Evolutionary conservation across 164 flowering plant genomes (phyloP).

Genomic region (Tinospora cordifolia): DNA sequence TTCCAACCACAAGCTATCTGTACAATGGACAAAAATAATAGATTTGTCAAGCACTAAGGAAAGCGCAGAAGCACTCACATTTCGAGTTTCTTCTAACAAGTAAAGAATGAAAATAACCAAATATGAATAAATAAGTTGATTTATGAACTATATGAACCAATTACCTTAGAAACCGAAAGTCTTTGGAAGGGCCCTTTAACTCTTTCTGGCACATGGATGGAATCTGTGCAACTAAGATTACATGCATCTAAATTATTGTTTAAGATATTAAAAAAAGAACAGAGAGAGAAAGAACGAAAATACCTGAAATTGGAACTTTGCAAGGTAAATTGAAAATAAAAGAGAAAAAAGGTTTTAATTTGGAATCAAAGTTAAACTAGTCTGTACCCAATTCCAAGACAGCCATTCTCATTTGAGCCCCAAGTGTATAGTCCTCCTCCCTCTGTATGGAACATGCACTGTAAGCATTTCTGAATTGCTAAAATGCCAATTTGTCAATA

Average conservation of each 20-base stretch:
- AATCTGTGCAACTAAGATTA: slow-evolving; percentile 44
- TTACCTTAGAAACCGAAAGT: slow-evolving; percentile 54
- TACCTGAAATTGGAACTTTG: slow-evolving; percentile 4
- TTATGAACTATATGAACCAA: slow-evolving; percentile 3
- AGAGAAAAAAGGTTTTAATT: neutral
- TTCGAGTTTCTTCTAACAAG: neutral
- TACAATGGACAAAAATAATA: slow-evolving; percentile 1
- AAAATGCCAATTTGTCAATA: neutral
- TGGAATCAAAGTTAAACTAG: slow-evolving; percentile 1
- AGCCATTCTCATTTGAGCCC: slow-evolving; percentile 99
- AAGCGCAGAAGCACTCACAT: neutral
- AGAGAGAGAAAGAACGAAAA: neutral
- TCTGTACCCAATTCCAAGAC: slow-evolving; percentile 90
- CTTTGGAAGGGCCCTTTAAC: slow-evolving; percentile 67
- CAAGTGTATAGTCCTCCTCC: slow-evolving; percentile 78
- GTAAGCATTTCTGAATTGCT: neutral
- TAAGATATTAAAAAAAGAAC: neutral
- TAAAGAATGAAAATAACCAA: neutral
- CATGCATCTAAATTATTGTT: slow-evolving; percentile 11
- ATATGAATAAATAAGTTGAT: neutral
- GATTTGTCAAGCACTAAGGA: neutral
- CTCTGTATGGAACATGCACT: slow-evolving; percentile 28
- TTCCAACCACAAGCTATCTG: slow-evolving; percentile 99
- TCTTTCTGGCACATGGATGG: slow-evolving; percentile 53
- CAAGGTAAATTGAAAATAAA: no score